Evolutionary conservation across 768 basidiomycete species (phyloP).

Genomic region (Pleurotus cornucopiae): DNA sequence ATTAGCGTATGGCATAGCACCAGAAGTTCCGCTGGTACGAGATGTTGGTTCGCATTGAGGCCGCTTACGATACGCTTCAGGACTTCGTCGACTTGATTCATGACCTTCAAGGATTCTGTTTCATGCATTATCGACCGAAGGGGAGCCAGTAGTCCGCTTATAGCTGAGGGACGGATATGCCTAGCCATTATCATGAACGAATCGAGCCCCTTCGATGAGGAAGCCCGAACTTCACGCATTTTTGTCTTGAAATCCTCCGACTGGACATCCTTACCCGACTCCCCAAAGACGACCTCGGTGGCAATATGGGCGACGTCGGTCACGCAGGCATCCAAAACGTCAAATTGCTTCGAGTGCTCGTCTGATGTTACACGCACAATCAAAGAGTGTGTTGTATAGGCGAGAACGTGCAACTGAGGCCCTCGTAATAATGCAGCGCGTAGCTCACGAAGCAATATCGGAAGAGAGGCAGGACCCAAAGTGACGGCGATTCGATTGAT

Average conservation of each 20-base stretch:
- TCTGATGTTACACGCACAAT: slow-evolving; percentile 74
- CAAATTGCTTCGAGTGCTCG: slow-evolving; percentile 50
- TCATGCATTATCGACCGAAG: slow-evolving; percentile 82
- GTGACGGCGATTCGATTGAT: slow-evolving; percentile 72
- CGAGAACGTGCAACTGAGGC: slow-evolving; percentile 91
- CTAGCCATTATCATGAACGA: slow-evolving; percentile 80
- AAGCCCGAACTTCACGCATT: slow-evolving; percentile 85
- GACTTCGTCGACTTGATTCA: slow-evolving; percentile 86
- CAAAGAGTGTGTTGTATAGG: slow-evolving; percentile 77
- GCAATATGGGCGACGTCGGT: slow-evolving; percentile 77
- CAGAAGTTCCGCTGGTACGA: slow-evolving; percentile 68
- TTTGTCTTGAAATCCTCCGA: slow-evolving; percentile 92
- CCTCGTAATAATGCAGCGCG: slow-evolving; percentile 84
- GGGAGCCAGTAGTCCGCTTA: slow-evolving; percentile 74
- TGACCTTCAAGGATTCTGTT: slow-evolving; percentile 73
- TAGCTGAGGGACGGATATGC: slow-evolving; percentile 68
- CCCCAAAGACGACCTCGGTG: slow-evolving; percentile 89
- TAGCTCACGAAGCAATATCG: slow-evolving; percentile 72
- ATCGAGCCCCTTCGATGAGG: slow-evolving; percentile 81
- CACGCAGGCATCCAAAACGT: slow-evolving; percentile 70
- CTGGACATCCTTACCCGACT: slow-evolving; percentile 85
- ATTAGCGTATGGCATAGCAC: slow-evolving; percentile 86
- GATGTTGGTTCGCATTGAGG: slow-evolving; percentile 74
- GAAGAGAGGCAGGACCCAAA: slow-evolving; percentile 72
- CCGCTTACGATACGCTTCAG: slow-evolving; percentile 79